These are phyloP conservation scores for Russula dissimulans DNA, from an alignment of 768 basidiomycete genomes.

Conservation along the genomic window DNA sequence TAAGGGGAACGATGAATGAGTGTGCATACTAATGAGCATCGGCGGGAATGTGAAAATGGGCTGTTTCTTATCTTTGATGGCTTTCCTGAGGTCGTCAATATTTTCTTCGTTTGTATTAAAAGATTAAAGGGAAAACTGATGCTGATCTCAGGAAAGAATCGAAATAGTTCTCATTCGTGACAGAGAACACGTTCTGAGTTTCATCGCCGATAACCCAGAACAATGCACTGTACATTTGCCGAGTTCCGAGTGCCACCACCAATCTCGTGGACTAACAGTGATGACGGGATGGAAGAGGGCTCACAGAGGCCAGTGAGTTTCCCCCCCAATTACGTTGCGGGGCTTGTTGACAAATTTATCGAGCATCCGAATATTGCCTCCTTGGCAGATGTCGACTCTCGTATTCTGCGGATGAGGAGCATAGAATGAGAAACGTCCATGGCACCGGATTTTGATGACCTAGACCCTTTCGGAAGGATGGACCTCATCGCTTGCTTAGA, in stretches of 20 bases:
- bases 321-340: conserved; percentile 61
- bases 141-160: too few species aligned
- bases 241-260: conserved; percentile 49
- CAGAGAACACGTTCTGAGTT: too few species aligned
- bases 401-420: conserved; percentile 45
- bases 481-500: conserved; percentile 21
- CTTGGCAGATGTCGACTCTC: conserved; percentile 49
- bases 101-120: too few species aligned
- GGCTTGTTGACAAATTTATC: conserved; percentile 48
- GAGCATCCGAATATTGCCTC: conserved; percentile 57
- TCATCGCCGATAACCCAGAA: too few species aligned
- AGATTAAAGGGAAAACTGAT: too few species aligned
- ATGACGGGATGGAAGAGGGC: conserved; percentile 21
- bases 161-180: too few species aligned
- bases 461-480: conserved; percentile 38
- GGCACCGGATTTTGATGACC: conserved; percentile 37
- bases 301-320: conserved; percentile 66
- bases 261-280: conserved; percentile 55
- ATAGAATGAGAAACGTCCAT: conserved; percentile 67
- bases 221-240: conserved; percentile 32
- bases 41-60: too few species aligned
- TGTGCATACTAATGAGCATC: too few species aligned
- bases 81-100: too few species aligned
- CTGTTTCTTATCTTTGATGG: too few species aligned
- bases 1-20: too few species aligned